Percentiles rank a stretch among this genome's conserved stretches.
Conservation (phyloP, 108 stramenopile species). For the Pseudonitzschia multiseries region DNA sequence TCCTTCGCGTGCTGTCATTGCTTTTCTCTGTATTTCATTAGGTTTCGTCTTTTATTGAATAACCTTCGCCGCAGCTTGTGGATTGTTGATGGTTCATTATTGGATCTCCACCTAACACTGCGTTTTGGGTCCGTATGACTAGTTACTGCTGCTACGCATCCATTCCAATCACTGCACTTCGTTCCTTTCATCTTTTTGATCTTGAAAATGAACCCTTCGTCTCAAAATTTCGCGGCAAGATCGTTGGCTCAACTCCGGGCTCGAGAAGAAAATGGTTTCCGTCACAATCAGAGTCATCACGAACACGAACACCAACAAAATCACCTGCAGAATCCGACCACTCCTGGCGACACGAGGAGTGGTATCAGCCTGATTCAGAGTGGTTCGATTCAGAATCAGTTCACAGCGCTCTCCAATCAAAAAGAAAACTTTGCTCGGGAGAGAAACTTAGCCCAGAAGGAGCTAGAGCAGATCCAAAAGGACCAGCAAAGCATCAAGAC, state of each 20-base stretch:
- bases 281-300: neutral
- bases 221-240: neutral
- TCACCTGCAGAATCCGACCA: neutral
- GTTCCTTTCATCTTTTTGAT: neutral
- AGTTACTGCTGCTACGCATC: too few species aligned
- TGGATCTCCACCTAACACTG: neutral
- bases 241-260: neutral
- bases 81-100: too few species aligned
- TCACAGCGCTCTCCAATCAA: conserved; percentile 26
- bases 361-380: conserved; percentile 2
- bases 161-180: neutral
- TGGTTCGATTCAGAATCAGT: conserved; percentile 32
- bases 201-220: neutral
- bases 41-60: too few species aligned
- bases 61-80: too few species aligned
- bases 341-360: neutral
- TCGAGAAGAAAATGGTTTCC: neutral
- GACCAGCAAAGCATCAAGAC: conserved; percentile 8
- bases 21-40: too few species aligned
- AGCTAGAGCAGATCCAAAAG: conserved; percentile 6
- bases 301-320: neutral
- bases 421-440: conserved; percentile 27
- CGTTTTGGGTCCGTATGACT: neutral
- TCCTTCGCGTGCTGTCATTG: too few species aligned
- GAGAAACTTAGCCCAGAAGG: conserved; percentile 6